Percentiles rank a stretch among this genome's conserved stretches.
These are phyloP conservation scores for Suillus americanus DNA, from an alignment of 768 basidiomycete species.

Conservation along the genomic window DNA sequence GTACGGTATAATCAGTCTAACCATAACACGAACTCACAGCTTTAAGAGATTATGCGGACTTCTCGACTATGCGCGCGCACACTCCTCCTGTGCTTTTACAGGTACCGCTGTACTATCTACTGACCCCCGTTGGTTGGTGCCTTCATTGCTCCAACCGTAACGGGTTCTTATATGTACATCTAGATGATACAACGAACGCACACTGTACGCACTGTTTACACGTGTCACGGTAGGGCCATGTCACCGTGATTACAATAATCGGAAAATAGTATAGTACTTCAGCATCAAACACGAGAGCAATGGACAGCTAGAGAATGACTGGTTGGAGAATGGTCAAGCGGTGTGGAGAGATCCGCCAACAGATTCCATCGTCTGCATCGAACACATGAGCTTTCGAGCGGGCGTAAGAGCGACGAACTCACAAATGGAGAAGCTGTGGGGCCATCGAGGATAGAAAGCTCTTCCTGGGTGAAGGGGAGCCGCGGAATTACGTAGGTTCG, in stretches of 20 bases:
- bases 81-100: neutral
- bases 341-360: conserved; percentile 34
- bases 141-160: neutral
- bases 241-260: neutral
- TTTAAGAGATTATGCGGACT: neutral
- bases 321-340: neutral
- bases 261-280: neutral
- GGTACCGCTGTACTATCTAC: neutral
- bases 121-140: neutral
- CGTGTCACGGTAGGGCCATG: neutral
- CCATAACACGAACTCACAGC: neutral
- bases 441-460: conserved; percentile 83
- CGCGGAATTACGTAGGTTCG: conserved; percentile 70
- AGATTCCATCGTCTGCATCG: conserved; percentile 41
- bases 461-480: conserved; percentile 73
- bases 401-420: conserved; percentile 32
- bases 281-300: neutral
- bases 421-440: conserved; percentile 88
- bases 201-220: neutral
- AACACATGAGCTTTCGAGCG: neutral
- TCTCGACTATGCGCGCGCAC: neutral
- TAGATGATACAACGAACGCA: neutral
- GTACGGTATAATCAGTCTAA: neutral
- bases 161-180: neutral
- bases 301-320: neutral